These are phyloP conservation scores for Pneumocystis sp. DNA, from an alignment of 1,139 yeast species.

Conservation along the genomic window DNA sequence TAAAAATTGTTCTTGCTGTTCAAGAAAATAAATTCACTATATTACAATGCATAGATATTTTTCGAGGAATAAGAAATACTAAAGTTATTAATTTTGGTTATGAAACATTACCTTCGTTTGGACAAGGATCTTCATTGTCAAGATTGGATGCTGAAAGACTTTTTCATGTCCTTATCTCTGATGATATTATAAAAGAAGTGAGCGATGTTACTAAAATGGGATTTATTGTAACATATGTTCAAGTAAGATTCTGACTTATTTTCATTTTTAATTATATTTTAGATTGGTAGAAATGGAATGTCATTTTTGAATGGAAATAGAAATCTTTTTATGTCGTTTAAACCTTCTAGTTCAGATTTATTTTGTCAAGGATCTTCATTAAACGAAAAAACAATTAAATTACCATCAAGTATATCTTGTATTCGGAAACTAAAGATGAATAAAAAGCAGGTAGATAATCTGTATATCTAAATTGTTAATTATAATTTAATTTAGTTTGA, in stretches of 20 bases:
- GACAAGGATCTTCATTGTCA: slow-evolving; percentile 48
- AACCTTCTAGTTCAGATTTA: neutral
- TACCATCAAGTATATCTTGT: neutral
- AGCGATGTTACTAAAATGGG: slow-evolving; percentile 57
- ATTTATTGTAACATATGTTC: slow-evolving; percentile 63
- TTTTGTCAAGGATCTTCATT: neutral
- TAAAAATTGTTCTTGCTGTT: slow-evolving; percentile 42
- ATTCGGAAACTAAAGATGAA: neutral
- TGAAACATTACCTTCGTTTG: slow-evolving; percentile 46
- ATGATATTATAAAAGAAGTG: slow-evolving; percentile 56
- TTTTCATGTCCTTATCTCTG: slow-evolving; percentile 59
- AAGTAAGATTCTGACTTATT: slow-evolving; percentile 17
- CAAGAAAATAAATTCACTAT: slow-evolving; percentile 55
- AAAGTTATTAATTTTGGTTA: slow-evolving; percentile 53
- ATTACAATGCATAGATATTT: slow-evolving; percentile 68
- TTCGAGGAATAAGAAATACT: slow-evolving; percentile 55
- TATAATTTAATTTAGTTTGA: neutral
- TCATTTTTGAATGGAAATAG: neutral
- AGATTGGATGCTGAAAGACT: slow-evolving; percentile 66
- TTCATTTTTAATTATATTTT: neutral
- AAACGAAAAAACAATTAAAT: neutral
- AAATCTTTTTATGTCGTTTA: neutral
- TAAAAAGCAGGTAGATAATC: neutral
- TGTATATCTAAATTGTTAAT: neutral
- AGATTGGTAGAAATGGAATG: neutral